Conservation (phyloP, 352 stramenopile species). For the Elongisporangium anandrum region DNA sequence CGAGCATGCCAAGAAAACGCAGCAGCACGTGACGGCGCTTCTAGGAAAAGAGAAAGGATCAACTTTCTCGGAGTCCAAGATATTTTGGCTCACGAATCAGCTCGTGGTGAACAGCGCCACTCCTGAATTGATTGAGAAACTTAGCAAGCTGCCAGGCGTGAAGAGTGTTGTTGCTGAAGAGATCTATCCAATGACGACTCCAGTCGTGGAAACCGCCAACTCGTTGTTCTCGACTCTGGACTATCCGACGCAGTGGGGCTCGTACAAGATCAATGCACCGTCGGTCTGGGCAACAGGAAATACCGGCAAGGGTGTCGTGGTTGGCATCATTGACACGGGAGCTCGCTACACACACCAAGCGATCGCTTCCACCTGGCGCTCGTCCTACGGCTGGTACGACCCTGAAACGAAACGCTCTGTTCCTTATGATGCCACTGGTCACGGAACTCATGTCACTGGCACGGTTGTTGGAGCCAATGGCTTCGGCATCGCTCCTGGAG, state of each 20-base stretch:
- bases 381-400: slow-evolving; percentile 59
- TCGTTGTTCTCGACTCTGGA: background rate
- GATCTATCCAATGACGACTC: slow-evolving; percentile 26
- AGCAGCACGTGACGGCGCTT: slow-evolving; percentile 21
- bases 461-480: slow-evolving; percentile 38
- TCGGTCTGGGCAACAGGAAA: slow-evolving; percentile 43
- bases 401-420: slow-evolving; percentile 21
- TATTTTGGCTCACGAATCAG: slow-evolving; percentile 66
- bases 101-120: slow-evolving; percentile 47
- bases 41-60: slow-evolving; percentile 13
- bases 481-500: slow-evolving; percentile 47
- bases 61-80: slow-evolving; percentile 23
- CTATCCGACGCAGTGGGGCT: slow-evolving; percentile 32
- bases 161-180: slow-evolving; percentile 31
- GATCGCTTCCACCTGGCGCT: slow-evolving; percentile 32
- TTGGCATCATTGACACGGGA: slow-evolving; percentile 62
- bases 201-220: slow-evolving; percentile 14
- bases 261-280: slow-evolving; percentile 44
- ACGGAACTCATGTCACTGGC: slow-evolving; percentile 52
- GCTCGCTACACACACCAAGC: slow-evolving; percentile 43
- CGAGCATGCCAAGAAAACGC: slow-evolving; percentile 25
- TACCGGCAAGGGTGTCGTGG: slow-evolving; percentile 41
- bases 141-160: slow-evolving; percentile 34
- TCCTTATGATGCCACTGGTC: slow-evolving; percentile 46
- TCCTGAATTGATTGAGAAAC: slow-evolving; percentile 32